A percentile compares a stretch with the other conserved stretches of the same genome.
Conservation (phyloP, 352 stramenopile genomes). For the Phytophthora hybrid region DNA sequence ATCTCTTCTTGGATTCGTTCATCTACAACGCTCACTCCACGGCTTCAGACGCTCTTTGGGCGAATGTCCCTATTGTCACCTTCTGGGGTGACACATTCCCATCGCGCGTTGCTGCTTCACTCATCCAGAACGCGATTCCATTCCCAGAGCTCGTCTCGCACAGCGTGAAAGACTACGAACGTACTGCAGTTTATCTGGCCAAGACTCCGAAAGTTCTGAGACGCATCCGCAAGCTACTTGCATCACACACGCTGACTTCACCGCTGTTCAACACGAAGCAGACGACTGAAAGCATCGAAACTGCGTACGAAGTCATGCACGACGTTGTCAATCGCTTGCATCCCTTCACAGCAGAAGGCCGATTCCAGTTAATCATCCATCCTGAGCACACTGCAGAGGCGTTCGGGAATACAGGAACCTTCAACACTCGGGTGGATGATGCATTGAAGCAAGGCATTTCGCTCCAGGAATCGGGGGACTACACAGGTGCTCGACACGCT, state of each 20-base stretch:
- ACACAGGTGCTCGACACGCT: slow-evolving; percentile 37
- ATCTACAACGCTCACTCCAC: slow-evolving; percentile 97
- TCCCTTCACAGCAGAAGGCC: slow-evolving; percentile 18
- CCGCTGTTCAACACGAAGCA: slow-evolving; percentile 81
- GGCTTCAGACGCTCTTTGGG: slow-evolving; percentile 90
- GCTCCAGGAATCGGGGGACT: slow-evolving; percentile 39
- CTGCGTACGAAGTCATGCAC: slow-evolving; percentile 69
- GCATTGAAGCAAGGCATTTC: slow-evolving; percentile 37
- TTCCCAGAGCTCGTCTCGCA: slow-evolving; percentile 49
- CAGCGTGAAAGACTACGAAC: slow-evolving; percentile 77
- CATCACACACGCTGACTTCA: slow-evolving; percentile 38
- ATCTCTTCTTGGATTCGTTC: slow-evolving; percentile 96
- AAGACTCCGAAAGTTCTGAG: slow-evolving; percentile 23
- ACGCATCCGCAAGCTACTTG: slow-evolving; percentile 45
- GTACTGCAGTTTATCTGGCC: slow-evolving; percentile 64
- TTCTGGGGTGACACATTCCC: slow-evolving; percentile 80
- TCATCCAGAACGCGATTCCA: slow-evolving; percentile 56
- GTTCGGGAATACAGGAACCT: slow-evolving; percentile 6
- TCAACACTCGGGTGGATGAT: slow-evolving; percentile 16
- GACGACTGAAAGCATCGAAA: slow-evolving; percentile 73
- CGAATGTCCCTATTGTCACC: slow-evolving; percentile 91
- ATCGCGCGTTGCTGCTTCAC: slow-evolving; percentile 69
- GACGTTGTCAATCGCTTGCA: slow-evolving; percentile 51
- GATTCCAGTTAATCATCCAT: slow-evolving; percentile 59
- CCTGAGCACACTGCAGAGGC: slow-evolving; percentile 19